Percentiles rank a stretch among this genome's conserved stretches.
Conservation (phyloP, 2,329 filamentous ascomycete species). For the Fusarium dlaminii region DNA sequence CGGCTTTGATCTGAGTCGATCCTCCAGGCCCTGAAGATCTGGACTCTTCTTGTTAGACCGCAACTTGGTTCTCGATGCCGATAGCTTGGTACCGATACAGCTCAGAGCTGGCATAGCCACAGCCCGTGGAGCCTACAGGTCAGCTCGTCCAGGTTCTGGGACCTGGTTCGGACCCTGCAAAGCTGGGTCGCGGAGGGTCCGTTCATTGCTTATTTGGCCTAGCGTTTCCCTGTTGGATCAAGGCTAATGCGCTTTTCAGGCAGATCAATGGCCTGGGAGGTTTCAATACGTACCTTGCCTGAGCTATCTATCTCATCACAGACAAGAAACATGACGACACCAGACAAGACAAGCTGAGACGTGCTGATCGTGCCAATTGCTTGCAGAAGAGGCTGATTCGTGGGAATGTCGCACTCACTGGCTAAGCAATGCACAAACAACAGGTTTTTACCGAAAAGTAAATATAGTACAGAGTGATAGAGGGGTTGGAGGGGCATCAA, state of each 20-base stretch:
- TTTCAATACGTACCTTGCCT: constrained; percentile 27
- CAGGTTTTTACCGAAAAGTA: constrained; percentile 28
- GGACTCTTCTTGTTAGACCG: constrained; percentile 8
- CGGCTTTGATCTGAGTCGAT: neutral
- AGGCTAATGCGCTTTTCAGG: constrained; percentile 41
- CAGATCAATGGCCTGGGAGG: constrained; percentile 28
- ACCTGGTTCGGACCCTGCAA: constrained; percentile 39
- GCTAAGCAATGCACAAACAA: constrained; percentile 18
- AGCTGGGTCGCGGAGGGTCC: constrained; percentile 33
- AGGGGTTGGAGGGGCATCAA: constrained; percentile 18
- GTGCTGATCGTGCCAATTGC: constrained; percentile 26
- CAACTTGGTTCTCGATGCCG: constrained; percentile 11
- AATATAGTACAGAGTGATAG: neutral
- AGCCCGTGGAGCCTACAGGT: constrained; percentile 22
- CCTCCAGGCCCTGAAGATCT: neutral
- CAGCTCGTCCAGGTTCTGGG: constrained; percentile 40
- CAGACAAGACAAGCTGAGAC: constrained; percentile 13
- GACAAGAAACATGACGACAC: constrained; percentile 30
- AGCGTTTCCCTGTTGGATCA: constrained; percentile 33
- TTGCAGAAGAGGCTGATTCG: constrained; percentile 19
- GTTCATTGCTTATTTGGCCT: constrained; percentile 25
- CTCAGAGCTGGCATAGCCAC: constrained; percentile 34
- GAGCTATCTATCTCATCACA: constrained; percentile 10
- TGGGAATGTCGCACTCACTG: constrained; percentile 18
- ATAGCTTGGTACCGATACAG: constrained; percentile 7